Evolutionary conservation across 2,329 filamentous ascomycete genomes (phyloP), one percentile per base, ranked within the genome.

Genomic region (Ceratocystis cubensis): DNA sequence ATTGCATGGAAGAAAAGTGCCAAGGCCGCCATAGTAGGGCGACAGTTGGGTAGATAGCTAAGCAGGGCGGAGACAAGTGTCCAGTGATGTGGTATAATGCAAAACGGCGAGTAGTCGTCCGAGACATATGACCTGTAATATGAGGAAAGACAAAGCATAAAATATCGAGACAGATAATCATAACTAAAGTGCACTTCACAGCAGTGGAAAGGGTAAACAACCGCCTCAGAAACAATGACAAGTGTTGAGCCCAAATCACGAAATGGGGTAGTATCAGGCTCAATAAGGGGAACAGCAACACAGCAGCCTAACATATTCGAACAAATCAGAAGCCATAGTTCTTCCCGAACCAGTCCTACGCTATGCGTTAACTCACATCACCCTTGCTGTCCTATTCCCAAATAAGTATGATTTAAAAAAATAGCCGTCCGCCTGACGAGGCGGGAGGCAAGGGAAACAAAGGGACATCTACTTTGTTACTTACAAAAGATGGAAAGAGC

Each of bases 1-100:
- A 87, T 76, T 63, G 74, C 70, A 63, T 78, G 76, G 13, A 78
- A 79, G 70, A 78, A 63, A 33, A 64, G 28, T 8, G 66, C 44
- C 7, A 61, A 63, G n/a, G 63, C 46, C 37, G 63, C 59, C 63
- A 68, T 57, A 8, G 53, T 22, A 7, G n/a, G 17, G n/a, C 46
- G 10, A 41, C 3, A 4, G 37, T 41, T 41, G 10, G 37, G 46
- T 50, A 7, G n/a, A 50, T n/a, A n/a, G 22, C 17, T 50, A n/a
- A 22, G 5, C n/a, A 22, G 4, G 46, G 17, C 46, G n/a, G 17
- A 22, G 46, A 8, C 37, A 13, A 41, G 37, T 41, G 8, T 13
- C 37, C 37, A 41, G 37, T 41, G 37, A 13, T 41, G 37, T 37
- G 33, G 33, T 37, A 37, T 37, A 10, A 33, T 4, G 20, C 20